A percentile compares a stretch with the other conserved stretches of the same genome.
phyloP scores from a whole-genome alignment of 2,329 filamentous ascomycete species.

The Scortechinia acanthostroma region DNA sequence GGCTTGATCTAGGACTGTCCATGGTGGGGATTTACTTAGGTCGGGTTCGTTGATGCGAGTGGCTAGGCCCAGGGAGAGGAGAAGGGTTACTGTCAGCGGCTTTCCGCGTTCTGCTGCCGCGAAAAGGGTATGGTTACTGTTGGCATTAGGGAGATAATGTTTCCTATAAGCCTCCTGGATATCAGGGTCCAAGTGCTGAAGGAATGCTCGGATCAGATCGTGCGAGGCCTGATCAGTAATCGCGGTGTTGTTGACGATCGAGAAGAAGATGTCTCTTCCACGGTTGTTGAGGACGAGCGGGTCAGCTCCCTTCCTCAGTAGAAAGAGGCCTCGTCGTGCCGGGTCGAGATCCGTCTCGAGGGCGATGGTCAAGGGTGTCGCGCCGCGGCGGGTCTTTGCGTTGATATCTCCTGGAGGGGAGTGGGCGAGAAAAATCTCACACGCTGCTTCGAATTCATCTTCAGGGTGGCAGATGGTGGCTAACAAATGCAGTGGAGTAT shows the following conservation, averaged over 20 bases:
- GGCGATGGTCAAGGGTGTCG: background rate
- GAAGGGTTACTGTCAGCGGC: background rate
- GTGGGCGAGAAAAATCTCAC: constrained; percentile 10
- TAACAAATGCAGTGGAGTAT: constrained; percentile 13
- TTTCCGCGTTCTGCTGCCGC: background rate
- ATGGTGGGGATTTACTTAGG: constrained; percentile 5
- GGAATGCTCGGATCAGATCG: constrained; percentile 9
- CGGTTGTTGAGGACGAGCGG: constrained; percentile 5
- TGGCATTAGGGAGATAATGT: background rate
- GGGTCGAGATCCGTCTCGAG: background rate
- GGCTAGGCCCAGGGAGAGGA: background rate
- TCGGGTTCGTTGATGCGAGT: constrained; percentile 7
- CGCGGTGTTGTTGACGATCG: constrained; percentile 10
- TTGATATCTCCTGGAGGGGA: constrained; percentile 10
- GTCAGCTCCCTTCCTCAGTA: constrained; percentile 10
- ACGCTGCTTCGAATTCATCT: constrained; percentile 13
- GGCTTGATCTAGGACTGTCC: constrained; percentile 11
- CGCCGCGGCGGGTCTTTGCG: constrained; percentile 8
- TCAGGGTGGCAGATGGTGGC: constrained; percentile 10
- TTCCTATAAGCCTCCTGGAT: background rate
- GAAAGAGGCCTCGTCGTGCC: background rate
- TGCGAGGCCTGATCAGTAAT: constrained; percentile 11
- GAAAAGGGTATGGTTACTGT: background rate
- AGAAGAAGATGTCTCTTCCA: constrained; percentile 12
- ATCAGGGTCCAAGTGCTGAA: background rate